A percentile compares a stretch with the other conserved stretches of the same genome.
phyloP scores from a whole-genome alignment of 2,329 filamentous ascomycete genomes.

The Paramyrothecium roridum region DNA sequence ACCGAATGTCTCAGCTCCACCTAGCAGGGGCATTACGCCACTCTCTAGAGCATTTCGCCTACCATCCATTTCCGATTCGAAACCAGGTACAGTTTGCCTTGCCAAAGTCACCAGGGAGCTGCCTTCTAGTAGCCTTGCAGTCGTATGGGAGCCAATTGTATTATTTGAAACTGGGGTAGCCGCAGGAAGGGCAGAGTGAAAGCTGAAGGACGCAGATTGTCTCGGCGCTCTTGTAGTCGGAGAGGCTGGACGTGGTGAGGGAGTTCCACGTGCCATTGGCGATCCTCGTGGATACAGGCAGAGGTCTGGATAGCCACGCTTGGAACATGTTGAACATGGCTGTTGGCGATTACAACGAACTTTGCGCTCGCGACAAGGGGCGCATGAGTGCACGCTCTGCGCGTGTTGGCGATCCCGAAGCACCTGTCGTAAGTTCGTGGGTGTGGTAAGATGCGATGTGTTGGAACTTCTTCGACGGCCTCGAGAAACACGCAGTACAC shows the following conservation, averaged over 20 bases:
- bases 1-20: not conserved
- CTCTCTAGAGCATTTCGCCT: constrained; percentile 11
- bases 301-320: constrained; percentile 8
- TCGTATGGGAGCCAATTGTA: not conserved
- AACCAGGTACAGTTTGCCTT: constrained; percentile 2
- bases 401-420: not conserved
- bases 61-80: constrained; percentile 2
- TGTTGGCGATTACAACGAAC: constrained; percentile 9
- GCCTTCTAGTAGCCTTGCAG: constrained; percentile 4
- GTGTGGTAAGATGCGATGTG: not conserved
- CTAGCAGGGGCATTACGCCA: constrained; percentile 11
- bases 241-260: not conserved
- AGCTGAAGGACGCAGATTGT: not conserved
- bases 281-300: constrained; percentile 2
- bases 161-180: no score
- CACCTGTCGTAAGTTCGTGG: not conserved
- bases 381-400: constrained; percentile 1
- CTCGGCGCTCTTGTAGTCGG: not conserved
- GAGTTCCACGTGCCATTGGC: not conserved
- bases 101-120: constrained; percentile 13
- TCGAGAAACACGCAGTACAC: no score
- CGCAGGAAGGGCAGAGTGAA: not conserved
- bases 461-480: not conserved
- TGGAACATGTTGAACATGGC: constrained; percentile 11
- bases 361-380: constrained; percentile 10